Evolutionary conservation across 768 basidiomycete species (phyloP).

Genomic region (Tulasnella sp.): DNA sequence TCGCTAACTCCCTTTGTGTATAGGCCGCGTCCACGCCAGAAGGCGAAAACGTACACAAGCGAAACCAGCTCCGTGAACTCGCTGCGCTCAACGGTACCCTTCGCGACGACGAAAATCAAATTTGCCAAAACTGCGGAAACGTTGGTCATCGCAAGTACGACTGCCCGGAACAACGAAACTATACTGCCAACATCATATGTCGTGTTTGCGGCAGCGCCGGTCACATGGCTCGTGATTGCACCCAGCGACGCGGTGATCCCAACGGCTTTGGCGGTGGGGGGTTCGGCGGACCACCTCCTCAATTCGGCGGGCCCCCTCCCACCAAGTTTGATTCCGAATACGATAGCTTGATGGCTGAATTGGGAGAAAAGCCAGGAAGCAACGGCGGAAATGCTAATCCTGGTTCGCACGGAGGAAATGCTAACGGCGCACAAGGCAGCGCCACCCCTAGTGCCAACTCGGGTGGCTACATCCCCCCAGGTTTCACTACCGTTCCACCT

Average conservation of each 20-base stretch:
- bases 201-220: constrained; percentile 97
- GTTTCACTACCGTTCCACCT: constrained; percentile 77
- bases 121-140: constrained; percentile 94
- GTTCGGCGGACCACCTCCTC: constrained; percentile 22
- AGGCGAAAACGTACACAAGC: constrained; percentile 99
- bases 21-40: constrained; percentile 98
- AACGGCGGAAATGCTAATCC: constrained; percentile 47
- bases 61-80: constrained; percentile 95
- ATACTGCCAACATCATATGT: constrained; percentile 99
- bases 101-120: constrained; percentile 98
- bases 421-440: constrained; percentile 50
- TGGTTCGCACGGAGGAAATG: constrained; percentile 35
- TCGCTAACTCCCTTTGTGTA: constrained; percentile 16
- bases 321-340: constrained; percentile 96
- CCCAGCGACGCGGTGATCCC: constrained; percentile 78
- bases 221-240: constrained; percentile 98
- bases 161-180: constrained; percentile 97
- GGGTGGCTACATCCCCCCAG: constrained; percentile 52
- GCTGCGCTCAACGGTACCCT: constrained; percentile 97
- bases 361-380: constrained; percentile 75
- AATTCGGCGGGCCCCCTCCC: constrained; percentile 46
- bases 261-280: constrained; percentile 40
- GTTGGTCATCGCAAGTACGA: constrained; percentile 98
- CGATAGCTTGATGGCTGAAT: constrained; percentile 93
- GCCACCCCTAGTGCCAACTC: not conserved